Base-by-base conservation (phyloP, 176 grass and related monocot genomes). In the Alloteropsis semialata region DNA sequence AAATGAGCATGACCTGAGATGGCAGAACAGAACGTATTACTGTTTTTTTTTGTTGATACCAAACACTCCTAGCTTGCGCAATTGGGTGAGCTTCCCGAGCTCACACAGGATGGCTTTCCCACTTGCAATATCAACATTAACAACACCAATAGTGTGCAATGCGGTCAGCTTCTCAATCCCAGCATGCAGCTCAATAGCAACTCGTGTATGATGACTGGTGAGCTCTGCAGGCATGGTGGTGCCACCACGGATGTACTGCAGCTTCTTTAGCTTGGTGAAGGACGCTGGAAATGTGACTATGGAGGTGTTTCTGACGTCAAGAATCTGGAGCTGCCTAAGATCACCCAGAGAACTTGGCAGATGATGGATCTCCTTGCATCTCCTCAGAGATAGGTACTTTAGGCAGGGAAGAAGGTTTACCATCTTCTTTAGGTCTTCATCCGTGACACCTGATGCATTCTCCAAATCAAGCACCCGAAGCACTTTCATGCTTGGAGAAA, bases 401-500 rank as follows among this genome's bases (percentile, higher is more conserved):
- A 70, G 67, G 2, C 67, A 17, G 17, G 41, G n/a, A 24, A 70
- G 67, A 14, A 70, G 41, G 13, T 28, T 44, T 11, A 70, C 2
- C n/a, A 70, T 70, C 5, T 27, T 2, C 39, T 70, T 0, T 3
- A 70, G 67, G n/a, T 70, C n/a, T 28, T 44, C 28, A 45, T 70
- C 11, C 24, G 22, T 45, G 5, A 70, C 67, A 27, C 11, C 67
- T 45, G n/a, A 16, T 6, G 70, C 70, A 33, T 54, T 11, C 30
- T 74, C 71, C 30, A 74, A 5, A 37, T 74, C 71, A 6, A 74
- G 71, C 4, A 74, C 71, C 10, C 71, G 71, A n/a, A 74, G 48
- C 17, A 74, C 17, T 29, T n/a, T 54, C 71, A 74, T 54, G 4
- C 5, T 74, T 18, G 32, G 10, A 19, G 27, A 72, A 29, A 74